Evolutionary conservation across 1,284 basidiomycete genomes (phyloP).

Genomic region (Cryptococcus depauperatus): DNA sequence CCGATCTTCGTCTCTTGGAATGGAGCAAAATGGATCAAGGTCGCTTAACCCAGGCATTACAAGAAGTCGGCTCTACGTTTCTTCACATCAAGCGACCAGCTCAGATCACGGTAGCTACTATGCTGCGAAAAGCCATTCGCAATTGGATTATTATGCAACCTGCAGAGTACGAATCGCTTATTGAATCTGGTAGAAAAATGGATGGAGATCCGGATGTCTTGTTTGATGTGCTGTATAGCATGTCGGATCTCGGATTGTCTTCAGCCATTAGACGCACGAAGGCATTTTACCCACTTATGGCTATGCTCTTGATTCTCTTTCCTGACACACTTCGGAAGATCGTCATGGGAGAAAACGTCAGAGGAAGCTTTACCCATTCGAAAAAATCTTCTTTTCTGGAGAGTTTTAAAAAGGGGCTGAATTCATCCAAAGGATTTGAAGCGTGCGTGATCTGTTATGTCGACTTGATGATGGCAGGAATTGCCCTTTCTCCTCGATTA

Average conservation of each 20-base stretch:
- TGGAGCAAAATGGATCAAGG: conserved; percentile 45
- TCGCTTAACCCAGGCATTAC: conserved; percentile 37
- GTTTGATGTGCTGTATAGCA: conserved; percentile 64
- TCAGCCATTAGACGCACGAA: conserved; percentile 43
- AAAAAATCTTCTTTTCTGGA: conserved; percentile 48
- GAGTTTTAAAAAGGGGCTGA: conserved; percentile 39
- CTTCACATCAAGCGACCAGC: conserved; percentile 73
- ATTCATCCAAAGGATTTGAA: conserved; percentile 30
- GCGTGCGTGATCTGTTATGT: conserved; percentile 56
- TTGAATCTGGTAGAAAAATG: conserved; percentile 55
- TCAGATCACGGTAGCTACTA: conserved; percentile 63
- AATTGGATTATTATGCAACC: conserved; percentile 84
- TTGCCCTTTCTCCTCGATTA: conserved; percentile 53
- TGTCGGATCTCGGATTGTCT: conserved; percentile 46
- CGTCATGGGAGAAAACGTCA: conserved; percentile 39
- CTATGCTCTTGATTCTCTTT: conserved; percentile 66
- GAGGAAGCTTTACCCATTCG: conserved; percentile 29
- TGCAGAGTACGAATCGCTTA: conserved; percentile 66
- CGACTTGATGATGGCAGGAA: conserved; percentile 74
- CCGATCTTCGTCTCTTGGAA: conserved; percentile 43
- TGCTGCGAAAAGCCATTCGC: conserved; percentile 76
- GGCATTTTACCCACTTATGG: conserved; percentile 72
- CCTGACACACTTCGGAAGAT: conserved; percentile 59
- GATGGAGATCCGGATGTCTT: conserved; percentile 75
- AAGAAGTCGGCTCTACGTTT: conserved; percentile 71